Conservation (phyloP, 805 yeast genomes). For the Metschnikowia cubensis region DNA sequence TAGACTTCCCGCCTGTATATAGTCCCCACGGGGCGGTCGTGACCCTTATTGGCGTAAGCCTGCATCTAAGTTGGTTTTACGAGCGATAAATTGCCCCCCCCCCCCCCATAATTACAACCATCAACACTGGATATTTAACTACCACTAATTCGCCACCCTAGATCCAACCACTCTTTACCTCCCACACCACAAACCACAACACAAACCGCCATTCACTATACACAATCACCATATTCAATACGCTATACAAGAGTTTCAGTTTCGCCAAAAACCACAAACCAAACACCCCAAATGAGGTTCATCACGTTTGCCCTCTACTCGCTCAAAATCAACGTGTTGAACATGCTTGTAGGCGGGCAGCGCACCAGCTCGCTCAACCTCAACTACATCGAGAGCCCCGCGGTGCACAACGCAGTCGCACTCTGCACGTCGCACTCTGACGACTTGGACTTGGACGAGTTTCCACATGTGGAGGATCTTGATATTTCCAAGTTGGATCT, state of each 20-base stretch:
- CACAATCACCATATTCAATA: no score
- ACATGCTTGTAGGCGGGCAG: constrained; percentile 30
- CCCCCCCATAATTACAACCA: no score
- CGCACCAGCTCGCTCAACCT: constrained; percentile 31
- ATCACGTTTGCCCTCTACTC: constrained; percentile 31
- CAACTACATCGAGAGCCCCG: constrained; percentile 31
- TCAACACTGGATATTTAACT: no score
- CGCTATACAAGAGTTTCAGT: no score
- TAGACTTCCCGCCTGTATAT: not conserved
- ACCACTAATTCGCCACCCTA: no score
- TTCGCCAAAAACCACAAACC: no score
- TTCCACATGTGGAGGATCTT: not conserved
- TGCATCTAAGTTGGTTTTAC: not conserved
- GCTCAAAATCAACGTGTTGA: constrained; percentile 36
- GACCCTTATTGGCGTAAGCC: not conserved
- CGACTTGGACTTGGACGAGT: constrained; percentile 9
- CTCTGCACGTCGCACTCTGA: constrained; percentile 20
- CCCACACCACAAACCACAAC: no score
- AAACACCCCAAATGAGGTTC: constrained; percentile 25
- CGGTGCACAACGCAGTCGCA: constrained; percentile 25
- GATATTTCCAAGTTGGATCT: not conserved
- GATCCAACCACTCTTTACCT: no score
- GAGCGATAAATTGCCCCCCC: not conserved
- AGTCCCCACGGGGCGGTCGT: not conserved
- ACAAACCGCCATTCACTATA: no score